Percentiles rank a stretch among this genome's conserved stretches.
phyloP scores from a whole-genome alignment of 805 yeast genomes.

The Yamadazyma philogaea region DNA sequence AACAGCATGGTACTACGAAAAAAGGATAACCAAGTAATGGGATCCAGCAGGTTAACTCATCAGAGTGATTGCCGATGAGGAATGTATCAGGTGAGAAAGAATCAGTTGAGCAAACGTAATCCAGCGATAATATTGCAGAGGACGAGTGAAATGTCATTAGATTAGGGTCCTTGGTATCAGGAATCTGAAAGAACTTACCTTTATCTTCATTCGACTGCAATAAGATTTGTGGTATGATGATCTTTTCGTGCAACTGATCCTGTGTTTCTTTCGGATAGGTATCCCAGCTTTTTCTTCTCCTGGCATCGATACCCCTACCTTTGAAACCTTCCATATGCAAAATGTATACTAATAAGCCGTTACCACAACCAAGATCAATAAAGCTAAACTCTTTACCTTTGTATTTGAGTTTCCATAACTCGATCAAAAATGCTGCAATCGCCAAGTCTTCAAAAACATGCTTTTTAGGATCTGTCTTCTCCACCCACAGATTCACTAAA shows the following conservation, averaged over 20 bases:
- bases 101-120: conserved; percentile 53
- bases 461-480: conserved; percentile 89
- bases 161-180: conserved; percentile 34
- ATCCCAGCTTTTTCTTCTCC: conserved; percentile 85
- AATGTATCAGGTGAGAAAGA: conserved; percentile 72
- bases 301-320: conserved; percentile 87
- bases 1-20: conserved; percentile 92
- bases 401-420: conserved; percentile 64
- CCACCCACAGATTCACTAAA: conserved; percentile 84
- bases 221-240: conserved; percentile 74
- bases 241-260: conserved; percentile 62
- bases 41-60: conserved; percentile 93
- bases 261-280: conserved; percentile 67
- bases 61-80: conserved; percentile 91
- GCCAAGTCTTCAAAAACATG: conserved; percentile 97
- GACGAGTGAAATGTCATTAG: conserved; percentile 56
- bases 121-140: conserved; percentile 46
- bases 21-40: conserved; percentile 85
- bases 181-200: conserved; percentile 58
- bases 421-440: conserved; percentile 90
- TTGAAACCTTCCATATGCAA: conserved; percentile 72
- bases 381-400: conserved; percentile 43
- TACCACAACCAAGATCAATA: conserved; percentile 93
- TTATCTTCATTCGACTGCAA: conserved; percentile 71
- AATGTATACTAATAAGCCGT: conserved; percentile 79